Conservation (phyloP, 2,329 filamentous ascomycete species). For the Trichoderma sp. region DNA sequence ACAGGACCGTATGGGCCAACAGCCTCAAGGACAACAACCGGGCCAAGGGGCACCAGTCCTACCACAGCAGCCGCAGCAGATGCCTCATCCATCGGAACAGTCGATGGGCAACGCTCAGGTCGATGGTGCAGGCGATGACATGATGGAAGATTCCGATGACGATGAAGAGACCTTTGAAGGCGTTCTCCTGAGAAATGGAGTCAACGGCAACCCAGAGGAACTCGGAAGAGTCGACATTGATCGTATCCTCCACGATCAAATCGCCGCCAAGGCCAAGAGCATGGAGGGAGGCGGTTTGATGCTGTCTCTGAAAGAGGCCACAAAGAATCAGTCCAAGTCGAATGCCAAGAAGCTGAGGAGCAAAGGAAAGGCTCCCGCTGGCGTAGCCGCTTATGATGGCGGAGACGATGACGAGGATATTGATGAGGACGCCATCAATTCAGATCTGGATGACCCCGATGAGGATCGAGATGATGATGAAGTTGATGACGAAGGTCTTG, state of each 20-base stretch:
- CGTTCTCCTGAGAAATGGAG: constrained; percentile 56
- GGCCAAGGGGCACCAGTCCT: constrained; percentile 26
- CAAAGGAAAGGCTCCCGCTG: constrained; percentile 28
- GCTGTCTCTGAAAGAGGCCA: constrained; percentile 63
- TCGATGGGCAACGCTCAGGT: constrained; percentile 53
- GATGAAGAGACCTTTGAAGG: constrained; percentile 55
- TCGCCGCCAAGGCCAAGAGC: constrained; percentile 61
- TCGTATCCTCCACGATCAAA: constrained; percentile 63
- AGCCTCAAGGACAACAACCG: constrained; percentile 30
- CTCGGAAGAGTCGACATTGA: constrained; percentile 65
- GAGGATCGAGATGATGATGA: constrained; percentile 81
- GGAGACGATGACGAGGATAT: constrained; percentile 57
- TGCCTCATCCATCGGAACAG: constrained; percentile 34
- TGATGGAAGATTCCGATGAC: constrained; percentile 30
- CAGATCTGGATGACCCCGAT: constrained; percentile 92
- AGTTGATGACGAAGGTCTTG: constrained; percentile 78
- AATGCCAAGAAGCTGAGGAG: constrained; percentile 22
- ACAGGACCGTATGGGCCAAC: constrained; percentile 42
- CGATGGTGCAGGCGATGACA: constrained; percentile 66
- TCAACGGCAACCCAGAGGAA: constrained; percentile 52
- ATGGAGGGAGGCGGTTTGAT: constrained; percentile 76
- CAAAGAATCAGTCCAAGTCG: constrained; percentile 31
- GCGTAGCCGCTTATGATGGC: constrained; percentile 58
- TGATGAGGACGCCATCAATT: constrained; percentile 94
- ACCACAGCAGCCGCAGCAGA: constrained; percentile 27